A percentile compares a stretch with the other conserved stretches of the same genome.
Conservation (phyloP, 805 yeast genomes). For the Lipomyces mesembrius region DNA sequence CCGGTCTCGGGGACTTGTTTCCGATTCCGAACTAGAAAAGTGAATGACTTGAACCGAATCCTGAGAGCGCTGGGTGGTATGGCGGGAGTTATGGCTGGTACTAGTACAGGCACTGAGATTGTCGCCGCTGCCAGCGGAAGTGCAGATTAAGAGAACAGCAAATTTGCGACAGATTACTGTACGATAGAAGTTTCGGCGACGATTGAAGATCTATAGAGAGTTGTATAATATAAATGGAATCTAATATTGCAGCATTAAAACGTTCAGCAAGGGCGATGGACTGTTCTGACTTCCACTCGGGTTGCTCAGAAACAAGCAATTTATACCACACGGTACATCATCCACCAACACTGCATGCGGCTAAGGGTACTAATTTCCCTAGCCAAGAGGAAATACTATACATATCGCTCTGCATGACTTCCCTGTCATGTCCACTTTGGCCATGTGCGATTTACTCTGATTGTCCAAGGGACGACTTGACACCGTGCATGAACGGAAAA, state of each 20-base stretch:
- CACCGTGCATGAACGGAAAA: too few relatives aligned
- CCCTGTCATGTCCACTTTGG: too few relatives aligned
- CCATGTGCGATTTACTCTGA: too few relatives aligned
- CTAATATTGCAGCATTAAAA: background rate
- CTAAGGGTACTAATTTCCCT: too few relatives aligned
- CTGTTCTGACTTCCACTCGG: too few relatives aligned
- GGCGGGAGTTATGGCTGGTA: constrained; percentile 44
- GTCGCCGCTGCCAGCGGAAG: constrained; percentile 6
- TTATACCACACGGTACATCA: too few relatives aligned
- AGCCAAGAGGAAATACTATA: too few relatives aligned
- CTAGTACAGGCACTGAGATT: constrained; percentile 21
- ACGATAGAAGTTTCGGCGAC: background rate
- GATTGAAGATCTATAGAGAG: background rate
- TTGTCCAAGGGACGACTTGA: too few relatives aligned
- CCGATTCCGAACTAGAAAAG: constrained; percentile 60
- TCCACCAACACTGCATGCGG: too few relatives aligned
- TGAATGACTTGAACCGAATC: constrained; percentile 74
- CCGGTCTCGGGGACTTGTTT: constrained; percentile 66
- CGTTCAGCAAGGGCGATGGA: too few relatives aligned
- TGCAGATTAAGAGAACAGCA: background rate
- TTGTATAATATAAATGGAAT: background rate
- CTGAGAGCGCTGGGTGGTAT: constrained; percentile 66
- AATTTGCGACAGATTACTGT: background rate
- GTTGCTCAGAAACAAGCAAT: too few relatives aligned
- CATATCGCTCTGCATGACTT: too few relatives aligned